Percentiles rank a stretch among this genome's conserved stretches.
phyloP scores from a whole-genome alignment of 371 early-diverging fungal species.

The Apophysomyces trapeziformis region DNA sequence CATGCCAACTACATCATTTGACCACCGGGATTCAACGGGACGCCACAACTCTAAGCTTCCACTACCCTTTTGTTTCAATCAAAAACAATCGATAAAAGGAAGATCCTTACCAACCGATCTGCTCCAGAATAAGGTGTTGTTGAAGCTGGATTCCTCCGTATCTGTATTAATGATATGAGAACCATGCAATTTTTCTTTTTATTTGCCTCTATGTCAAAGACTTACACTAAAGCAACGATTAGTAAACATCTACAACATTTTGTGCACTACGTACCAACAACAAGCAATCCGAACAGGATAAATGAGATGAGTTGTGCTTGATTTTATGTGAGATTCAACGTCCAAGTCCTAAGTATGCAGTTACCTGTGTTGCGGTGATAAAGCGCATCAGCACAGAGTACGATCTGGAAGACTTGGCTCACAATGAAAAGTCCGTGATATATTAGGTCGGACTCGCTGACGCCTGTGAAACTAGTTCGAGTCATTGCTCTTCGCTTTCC shows the following conservation, averaged over 20 bases:
- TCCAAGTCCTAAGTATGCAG: not conserved
- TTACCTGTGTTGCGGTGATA: conserved; percentile 53
- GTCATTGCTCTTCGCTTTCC: not conserved
- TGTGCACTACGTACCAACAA: conserved; percentile 38
- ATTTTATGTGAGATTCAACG: not conserved
- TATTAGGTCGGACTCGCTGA: conserved; percentile 59
- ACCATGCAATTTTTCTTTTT: not conserved
- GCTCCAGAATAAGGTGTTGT: conserved; percentile 55
- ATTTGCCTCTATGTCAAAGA: not conserved
- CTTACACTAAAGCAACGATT: conserved; percentile 16
- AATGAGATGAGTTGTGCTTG: conserved; percentile 48
- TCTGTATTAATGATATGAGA: conserved; percentile 14
- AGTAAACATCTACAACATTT: not conserved
- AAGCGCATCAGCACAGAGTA: conserved; percentile 50
- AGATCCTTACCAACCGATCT: conserved; percentile 45
- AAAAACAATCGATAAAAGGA: not conserved
- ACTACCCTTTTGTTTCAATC: conserved; percentile 10
- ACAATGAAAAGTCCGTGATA: conserved; percentile 55
- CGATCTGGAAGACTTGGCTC: conserved; percentile 51
- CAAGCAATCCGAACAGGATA: conserved; percentile 47
- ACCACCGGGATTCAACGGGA: conserved; percentile 39
- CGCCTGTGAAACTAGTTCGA: conserved; percentile 25
- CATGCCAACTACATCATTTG: conserved; percentile 26
- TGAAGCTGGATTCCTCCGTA: conserved; percentile 56
- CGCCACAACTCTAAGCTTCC: conserved; percentile 27